Conservation (phyloP, 2,329 filamentous ascomycete genomes). For the Paracorniculantispora psalliotae region DNA sequence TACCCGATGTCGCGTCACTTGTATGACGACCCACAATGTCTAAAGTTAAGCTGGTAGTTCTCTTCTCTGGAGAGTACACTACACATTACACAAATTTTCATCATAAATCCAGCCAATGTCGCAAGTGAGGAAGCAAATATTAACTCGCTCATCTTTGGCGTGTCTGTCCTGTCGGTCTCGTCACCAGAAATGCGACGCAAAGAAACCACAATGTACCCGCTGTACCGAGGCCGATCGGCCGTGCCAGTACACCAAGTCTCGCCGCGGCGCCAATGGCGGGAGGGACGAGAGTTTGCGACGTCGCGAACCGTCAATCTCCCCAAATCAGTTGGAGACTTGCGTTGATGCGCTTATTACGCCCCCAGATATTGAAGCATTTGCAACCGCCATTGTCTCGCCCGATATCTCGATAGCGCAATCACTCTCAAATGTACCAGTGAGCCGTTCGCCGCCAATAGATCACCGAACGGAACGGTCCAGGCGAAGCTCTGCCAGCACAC, state of each 20-base stretch:
- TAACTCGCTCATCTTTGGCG: constrained; percentile 33
- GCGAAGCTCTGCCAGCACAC: not conserved
- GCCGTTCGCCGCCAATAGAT: not conserved
- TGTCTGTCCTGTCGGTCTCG: constrained; percentile 47
- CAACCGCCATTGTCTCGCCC: not conserved
- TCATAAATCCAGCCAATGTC: not conserved
- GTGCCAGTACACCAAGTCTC: constrained; percentile 47
- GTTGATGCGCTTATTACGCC: not conserved
- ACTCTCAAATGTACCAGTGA: not conserved
- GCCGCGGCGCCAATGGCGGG: constrained; percentile 34
- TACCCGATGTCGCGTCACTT: constrained; percentile 8
- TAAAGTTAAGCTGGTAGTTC: not conserved
- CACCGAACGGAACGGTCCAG: not conserved
- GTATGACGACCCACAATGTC: not conserved
- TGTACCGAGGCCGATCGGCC: constrained; percentile 39
- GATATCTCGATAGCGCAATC: constrained; percentile 5
- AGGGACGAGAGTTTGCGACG: not conserved
- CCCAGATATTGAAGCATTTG: not conserved
- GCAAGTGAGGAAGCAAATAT: constrained; percentile 7
- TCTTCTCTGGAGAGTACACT: not conserved
- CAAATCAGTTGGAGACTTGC: not conserved
- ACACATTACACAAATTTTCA: not conserved
- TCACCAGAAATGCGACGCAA: constrained; percentile 50
- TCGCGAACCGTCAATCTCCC: not conserved
- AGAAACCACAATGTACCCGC: constrained; percentile 40